These are phyloP conservation scores for Calonectria henricotiae DNA, from an alignment of 2,329 filamentous ascomycete species.

Conservation along the genomic window DNA sequence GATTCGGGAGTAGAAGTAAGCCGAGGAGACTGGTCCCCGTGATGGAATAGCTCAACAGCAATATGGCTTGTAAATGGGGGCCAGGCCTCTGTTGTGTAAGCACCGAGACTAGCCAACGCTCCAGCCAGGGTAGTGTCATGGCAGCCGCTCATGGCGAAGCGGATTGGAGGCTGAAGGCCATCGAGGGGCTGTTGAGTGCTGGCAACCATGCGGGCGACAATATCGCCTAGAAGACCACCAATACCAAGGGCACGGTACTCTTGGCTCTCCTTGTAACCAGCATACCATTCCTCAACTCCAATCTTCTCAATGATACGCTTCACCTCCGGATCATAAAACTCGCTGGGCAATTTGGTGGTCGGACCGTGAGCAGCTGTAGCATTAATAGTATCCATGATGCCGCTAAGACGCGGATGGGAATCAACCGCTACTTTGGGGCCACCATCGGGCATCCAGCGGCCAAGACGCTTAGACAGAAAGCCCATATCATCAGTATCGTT, in stretches of 20 bases:
- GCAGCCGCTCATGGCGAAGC: slow-evolving; percentile 87
- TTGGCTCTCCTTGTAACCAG: slow-evolving; percentile 85
- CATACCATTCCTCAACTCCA: slow-evolving; percentile 92
- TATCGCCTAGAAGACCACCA: slow-evolving; percentile 86
- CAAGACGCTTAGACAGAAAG: slow-evolving; percentile 83
- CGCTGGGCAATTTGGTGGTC: slow-evolving; percentile 82
- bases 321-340: slow-evolving; percentile 88
- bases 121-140: slow-evolving; percentile 95
- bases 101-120: slow-evolving; percentile 83
- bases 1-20: slow-evolving; percentile 29
- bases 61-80: slow-evolving; percentile 95
- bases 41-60: slow-evolving; percentile 89
- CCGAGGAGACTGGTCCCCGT: slow-evolving; percentile 56
- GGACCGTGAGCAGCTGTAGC: slow-evolving; percentile 85
- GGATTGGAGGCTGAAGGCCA: slow-evolving; percentile 68
- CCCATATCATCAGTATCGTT: slow-evolving; percentile 86
- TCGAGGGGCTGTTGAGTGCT: slow-evolving; percentile 66
- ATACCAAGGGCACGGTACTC: slow-evolving; percentile 95
- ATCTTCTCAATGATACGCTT: slow-evolving; percentile 81
- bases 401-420: slow-evolving; percentile 85
- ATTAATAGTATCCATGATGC: slow-evolving; percentile 96
- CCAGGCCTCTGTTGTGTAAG: slow-evolving; percentile 83
- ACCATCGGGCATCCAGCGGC: slow-evolving; percentile 87
- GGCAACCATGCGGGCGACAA: slow-evolving; percentile 83
- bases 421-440: slow-evolving; percentile 84